Base-by-base conservation (phyloP, 106 monocot species). In the Vanilla planifolia region DNA sequence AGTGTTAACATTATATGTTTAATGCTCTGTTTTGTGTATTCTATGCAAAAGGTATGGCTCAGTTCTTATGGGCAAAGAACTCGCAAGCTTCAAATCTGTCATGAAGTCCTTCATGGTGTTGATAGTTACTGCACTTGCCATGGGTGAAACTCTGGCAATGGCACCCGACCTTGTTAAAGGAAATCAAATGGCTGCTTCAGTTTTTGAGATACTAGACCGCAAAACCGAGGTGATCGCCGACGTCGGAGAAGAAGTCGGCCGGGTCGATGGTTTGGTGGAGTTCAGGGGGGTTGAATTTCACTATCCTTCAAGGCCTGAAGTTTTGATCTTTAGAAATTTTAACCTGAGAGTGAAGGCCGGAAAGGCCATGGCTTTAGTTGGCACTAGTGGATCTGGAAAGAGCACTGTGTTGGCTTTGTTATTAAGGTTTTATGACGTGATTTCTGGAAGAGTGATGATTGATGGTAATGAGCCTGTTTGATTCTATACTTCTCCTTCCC, bases 41-140 rank as follows among this genome's bases (percentile, higher is more conserved):
- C 23, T 29, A 59, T 33, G 61, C 33, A 70, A 30, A 70, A 93
- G 93, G 93, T 96, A 96, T 46, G 96, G 96, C 25, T 91, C 96
- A 3, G 77, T 77, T 24, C 75, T 98, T 25, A 98, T 98, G 96
- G 81, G 84, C 44, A 81, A 77, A 70, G 96, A 70, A 60, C 70
- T 85, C 15, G 96, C 96, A 9, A 85, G 73, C 76, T 98, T 98
- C 77, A 82, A 81, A 59, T 91, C 91, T 4, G 69, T 98, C 6
- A 98, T 98, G 96, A 98, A 91, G 64, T 74, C 96, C 0, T 98
- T 98, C 77, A 98, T 98, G 96, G 91, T 98, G 25, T 57, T 98
- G 41, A 98, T 98, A 22, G 88, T 98, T 55, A 91, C 91, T 4
- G 91, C 96, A 33, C 33, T 98, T 33, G 87, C 84, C 51, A 98